Conservation (phyloP, 768 basidiomycete species). For the Mycena rebaudengoi region DNA sequence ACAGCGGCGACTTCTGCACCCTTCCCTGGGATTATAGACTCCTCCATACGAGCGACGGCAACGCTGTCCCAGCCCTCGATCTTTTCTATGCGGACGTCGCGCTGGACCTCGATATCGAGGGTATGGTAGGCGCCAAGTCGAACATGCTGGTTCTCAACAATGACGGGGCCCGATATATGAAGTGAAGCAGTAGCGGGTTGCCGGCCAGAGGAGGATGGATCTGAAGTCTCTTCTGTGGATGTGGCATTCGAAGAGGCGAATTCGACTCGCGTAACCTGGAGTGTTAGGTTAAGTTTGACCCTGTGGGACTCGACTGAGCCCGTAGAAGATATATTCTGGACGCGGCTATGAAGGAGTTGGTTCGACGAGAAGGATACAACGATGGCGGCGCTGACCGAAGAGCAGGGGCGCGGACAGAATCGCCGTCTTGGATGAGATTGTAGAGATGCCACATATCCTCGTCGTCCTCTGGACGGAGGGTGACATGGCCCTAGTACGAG, state of each 20-base stretch:
- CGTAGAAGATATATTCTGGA: slow-evolving; percentile 89
- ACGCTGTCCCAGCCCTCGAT: slow-evolving; percentile 91
- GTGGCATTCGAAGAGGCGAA: slow-evolving; percentile 78
- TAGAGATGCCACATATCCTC: slow-evolving; percentile 99
- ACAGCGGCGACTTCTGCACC: slow-evolving; percentile 97
- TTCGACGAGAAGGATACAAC: not conserved
- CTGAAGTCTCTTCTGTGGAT: slow-evolving; percentile 47
- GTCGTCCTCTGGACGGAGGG: slow-evolving; percentile 95
- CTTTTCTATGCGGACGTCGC: slow-evolving; percentile 92
- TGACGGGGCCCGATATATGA: slow-evolving; percentile 88
- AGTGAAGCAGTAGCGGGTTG: slow-evolving; percentile 64
- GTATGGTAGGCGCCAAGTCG: slow-evolving; percentile 95
- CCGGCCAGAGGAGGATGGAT: slow-evolving; percentile 40
- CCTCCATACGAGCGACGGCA: slow-evolving; percentile 81
- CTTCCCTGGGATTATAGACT: slow-evolving; percentile 90
- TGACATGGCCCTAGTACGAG: slow-evolving; percentile 81
- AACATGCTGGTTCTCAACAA: slow-evolving; percentile 87
- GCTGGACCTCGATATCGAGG: slow-evolving; percentile 89
- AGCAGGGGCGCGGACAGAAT: slow-evolving; percentile 85
- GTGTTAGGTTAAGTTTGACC: slow-evolving; percentile 83
- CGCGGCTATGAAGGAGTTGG: slow-evolving; percentile 69
- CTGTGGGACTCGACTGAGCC: slow-evolving; percentile 95
- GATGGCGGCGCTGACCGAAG: slow-evolving; percentile 62
- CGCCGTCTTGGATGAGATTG: slow-evolving; percentile 92
- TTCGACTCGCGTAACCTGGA: slow-evolving; percentile 80